Evolutionary conservation across 768 basidiomycete genomes (phyloP).

Genomic region (Pluteus cervinus): DNA sequence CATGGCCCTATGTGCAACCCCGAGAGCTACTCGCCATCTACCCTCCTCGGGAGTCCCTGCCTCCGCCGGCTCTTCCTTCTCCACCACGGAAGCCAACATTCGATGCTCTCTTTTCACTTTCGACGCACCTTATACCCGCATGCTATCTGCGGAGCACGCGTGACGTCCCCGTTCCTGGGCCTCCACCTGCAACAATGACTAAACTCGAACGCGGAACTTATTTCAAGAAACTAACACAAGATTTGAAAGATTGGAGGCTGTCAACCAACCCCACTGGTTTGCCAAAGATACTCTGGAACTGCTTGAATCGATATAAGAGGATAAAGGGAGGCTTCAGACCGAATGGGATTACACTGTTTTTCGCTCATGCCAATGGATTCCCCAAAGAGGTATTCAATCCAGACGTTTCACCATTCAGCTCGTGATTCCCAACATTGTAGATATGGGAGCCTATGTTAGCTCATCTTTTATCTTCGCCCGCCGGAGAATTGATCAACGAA

Average conservation of each 20-base stretch:
- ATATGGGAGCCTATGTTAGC: constrained; percentile 72
- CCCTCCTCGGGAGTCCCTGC: constrained; percentile 30
- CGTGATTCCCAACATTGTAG: constrained; percentile 28
- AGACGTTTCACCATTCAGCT: not conserved
- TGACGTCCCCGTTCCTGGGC: constrained; percentile 28
- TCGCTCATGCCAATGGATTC: constrained; percentile 85
- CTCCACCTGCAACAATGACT: constrained; percentile 13
- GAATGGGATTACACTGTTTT: constrained; percentile 59
- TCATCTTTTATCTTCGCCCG: constrained; percentile 39
- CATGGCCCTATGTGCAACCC: constrained; percentile 19
- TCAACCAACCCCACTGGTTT: too few species aligned
- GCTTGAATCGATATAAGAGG: constrained; percentile 63
- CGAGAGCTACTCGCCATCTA: constrained; percentile 27
- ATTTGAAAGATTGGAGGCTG: constrained; percentile 17
- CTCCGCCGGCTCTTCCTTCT: constrained; percentile 32
- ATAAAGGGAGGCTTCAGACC: not conserved
- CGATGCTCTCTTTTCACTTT: constrained; percentile 32
- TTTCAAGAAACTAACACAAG: constrained; percentile 24
- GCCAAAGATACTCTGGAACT: constrained; percentile 55
- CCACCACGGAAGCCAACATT: constrained; percentile 27
- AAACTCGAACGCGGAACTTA: not conserved
- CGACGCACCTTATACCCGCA: constrained; percentile 53
- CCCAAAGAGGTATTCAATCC: constrained; percentile 61
- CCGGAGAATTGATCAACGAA: constrained; percentile 43
- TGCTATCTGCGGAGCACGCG: constrained; percentile 43